Percentiles rank a stretch among this genome's conserved stretches.
phyloP scores from a whole-genome alignment of 1,284 basidiomycete species.

The Coniferiporia sulphurascens region DNA sequence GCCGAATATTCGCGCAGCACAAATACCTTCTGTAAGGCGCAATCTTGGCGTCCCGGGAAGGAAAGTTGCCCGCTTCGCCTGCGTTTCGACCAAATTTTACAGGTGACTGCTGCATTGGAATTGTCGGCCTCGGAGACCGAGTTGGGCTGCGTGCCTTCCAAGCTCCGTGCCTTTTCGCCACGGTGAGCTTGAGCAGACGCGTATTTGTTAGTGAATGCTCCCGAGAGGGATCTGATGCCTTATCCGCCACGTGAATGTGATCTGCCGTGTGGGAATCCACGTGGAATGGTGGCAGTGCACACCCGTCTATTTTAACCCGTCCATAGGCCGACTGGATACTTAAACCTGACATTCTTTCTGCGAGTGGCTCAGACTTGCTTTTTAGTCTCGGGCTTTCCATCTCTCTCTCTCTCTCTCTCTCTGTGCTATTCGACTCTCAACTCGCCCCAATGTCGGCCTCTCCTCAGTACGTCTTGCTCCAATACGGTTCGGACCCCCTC shows the following conservation, averaged over 20 bases:
- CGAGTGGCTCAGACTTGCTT: constrained; percentile 17
- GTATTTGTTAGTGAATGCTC: background rate
- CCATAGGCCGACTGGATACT: constrained; percentile 2
- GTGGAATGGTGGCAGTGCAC: constrained; percentile 12
- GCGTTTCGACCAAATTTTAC: background rate
- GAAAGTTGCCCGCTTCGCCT: background rate
- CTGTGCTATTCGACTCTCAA: constrained; percentile 13
- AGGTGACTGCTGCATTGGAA: background rate
- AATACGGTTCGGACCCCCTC: constrained; percentile 59
- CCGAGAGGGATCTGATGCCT: constrained; percentile 2
- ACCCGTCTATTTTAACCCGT: background rate
- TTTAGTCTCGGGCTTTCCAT: too few relatives aligned
- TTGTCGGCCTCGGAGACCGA: background rate
- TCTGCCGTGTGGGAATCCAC: constrained; percentile 12
- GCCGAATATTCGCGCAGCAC: background rate
- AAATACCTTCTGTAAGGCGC: background rate
- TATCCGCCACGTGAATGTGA: constrained; percentile 9
- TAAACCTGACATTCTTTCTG: constrained; percentile 3
- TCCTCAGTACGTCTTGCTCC: constrained; percentile 46
- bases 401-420: constrained; percentile 21
- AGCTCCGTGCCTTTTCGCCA: constrained; percentile 3
- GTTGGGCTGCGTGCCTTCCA: constrained; percentile 3
- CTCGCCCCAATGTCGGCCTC: constrained; percentile 31
- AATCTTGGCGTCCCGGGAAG: background rate
- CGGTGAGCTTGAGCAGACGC: background rate